Evolutionary conservation across 495 filamentous ascomycete species (phyloP).

Genomic region (Aspergillus hancockii): DNA sequence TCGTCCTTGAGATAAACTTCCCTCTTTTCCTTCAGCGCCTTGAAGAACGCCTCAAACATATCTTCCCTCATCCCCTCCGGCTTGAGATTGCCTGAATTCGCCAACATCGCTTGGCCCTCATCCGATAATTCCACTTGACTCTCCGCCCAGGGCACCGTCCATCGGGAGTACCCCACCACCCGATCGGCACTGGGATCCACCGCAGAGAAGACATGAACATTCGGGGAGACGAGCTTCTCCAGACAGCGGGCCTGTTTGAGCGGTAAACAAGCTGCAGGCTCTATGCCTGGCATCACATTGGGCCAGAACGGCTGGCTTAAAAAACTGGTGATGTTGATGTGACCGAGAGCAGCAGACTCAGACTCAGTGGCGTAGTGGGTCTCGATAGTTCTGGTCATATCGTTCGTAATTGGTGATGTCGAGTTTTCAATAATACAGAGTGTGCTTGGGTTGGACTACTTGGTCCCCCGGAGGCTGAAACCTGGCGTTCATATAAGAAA

Average conservation of each 20-base stretch:
- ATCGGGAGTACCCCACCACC: constrained; percentile 20
- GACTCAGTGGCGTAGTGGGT: constrained; percentile 20
- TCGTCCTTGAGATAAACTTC: constrained; percentile 9
- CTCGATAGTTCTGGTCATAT: constrained; percentile 1
- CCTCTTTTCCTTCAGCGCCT: constrained; percentile 15
- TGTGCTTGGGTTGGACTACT: too few species aligned
- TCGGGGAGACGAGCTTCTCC: constrained; percentile 12
- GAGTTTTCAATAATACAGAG: too few species aligned
- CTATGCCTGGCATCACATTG: constrained; percentile 15
- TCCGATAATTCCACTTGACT: constrained; percentile 7
- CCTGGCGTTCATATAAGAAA: too few species aligned
- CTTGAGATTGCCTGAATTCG: neutral
- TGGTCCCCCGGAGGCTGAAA: too few species aligned
- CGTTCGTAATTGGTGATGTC: neutral
- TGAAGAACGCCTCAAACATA: constrained; percentile 16
- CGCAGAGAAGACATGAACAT: constrained; percentile 15
- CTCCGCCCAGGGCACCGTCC: constrained; percentile 11
- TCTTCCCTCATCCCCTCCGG: constrained; percentile 12
- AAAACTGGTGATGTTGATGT: constrained; percentile 24
- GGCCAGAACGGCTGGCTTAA: constrained; percentile 7
- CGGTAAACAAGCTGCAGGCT: neutral
- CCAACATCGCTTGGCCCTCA: constrained; percentile 3
- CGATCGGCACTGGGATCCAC: constrained; percentile 9
- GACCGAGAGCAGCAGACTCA: constrained; percentile 13
- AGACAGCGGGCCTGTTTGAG: constrained; percentile 16